These are phyloP conservation scores for Cercophora newfieldiana DNA, from an alignment of 495 filamentous ascomycete species.

Conservation along the genomic window DNA sequence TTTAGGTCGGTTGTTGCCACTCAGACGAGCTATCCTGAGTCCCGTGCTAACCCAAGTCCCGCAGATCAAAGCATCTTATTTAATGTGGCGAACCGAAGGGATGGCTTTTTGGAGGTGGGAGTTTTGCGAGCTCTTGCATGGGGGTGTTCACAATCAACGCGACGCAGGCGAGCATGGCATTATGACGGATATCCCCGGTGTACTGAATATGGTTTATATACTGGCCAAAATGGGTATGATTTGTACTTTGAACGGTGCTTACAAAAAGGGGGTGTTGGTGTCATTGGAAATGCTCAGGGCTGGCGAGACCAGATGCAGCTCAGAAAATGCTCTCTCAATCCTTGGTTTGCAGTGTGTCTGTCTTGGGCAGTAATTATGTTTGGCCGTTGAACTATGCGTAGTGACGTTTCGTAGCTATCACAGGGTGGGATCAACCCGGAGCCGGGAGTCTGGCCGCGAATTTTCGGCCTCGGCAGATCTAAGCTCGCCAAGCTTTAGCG, in stretches of 20 bases:
- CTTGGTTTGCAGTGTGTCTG: background rate
- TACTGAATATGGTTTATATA: slow-evolving; percentile 18
- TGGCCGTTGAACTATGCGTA: background rate
- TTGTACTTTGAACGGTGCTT: background rate
- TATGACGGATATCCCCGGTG: slow-evolving; percentile 21
- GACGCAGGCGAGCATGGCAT: slow-evolving; percentile 33
- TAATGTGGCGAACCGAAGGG: slow-evolving; percentile 40
- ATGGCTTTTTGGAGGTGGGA: slow-evolving; percentile 22
- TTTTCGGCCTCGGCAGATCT: slow-evolving; percentile 20
- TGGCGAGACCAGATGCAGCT: background rate
- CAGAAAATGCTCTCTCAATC: background rate
- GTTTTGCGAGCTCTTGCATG: slow-evolving; percentile 22
- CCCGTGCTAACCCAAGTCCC: slow-evolving; percentile 25
- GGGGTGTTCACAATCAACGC: slow-evolving; percentile 20
- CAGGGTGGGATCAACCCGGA: background rate
- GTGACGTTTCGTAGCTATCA: background rate
- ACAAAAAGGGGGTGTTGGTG: background rate
- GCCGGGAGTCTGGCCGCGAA: background rate
- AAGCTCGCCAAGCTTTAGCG: background rate
- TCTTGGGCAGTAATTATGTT: background rate
- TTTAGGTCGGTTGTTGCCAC: slow-evolving; percentile 64
- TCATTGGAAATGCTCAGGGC: background rate
- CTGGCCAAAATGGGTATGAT: slow-evolving; percentile 10
- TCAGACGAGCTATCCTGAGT: background rate
- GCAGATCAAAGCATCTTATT: slow-evolving; percentile 79